Base-by-base conservation (phyloP, 768 basidiomycete species). In the Suillus tomentosus region DNA sequence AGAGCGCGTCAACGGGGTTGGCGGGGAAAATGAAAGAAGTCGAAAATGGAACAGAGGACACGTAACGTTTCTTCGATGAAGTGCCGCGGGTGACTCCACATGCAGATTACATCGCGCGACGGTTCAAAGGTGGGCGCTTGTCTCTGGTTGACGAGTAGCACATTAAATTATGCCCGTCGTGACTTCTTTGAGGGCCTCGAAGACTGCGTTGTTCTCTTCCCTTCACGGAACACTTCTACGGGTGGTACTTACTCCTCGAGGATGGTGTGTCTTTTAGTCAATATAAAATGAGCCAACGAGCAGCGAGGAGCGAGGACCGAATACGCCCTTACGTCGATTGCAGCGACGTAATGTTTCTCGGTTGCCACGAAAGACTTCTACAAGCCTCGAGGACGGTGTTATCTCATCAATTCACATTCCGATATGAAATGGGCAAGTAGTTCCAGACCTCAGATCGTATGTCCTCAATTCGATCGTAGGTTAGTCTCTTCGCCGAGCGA, bases 1-100 rank as follows among this genome's bases (percentile, higher is more conserved):
- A 39, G 14, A 22, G 37, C 14, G 14, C n/a, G 22, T 24, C 10
- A 19, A 40, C 15, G 24, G 17, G 22, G 24, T 42, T 42, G 57
- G 17, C 40, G 17, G 57, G 39, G 40, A 14, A 58, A 58, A 42
- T 58, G 27, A 31, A 58, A 58, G 39, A 58, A 39, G 57, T 57
- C 24, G 15, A 40, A 40, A n/a, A 13, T 10, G 10, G 36, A n/a
- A 55, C 34, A 40, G 7, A 19, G 17, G 39, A 2, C 14, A 40
- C 37, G 17, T 27, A 31, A 27, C 9, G 10, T 40, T 40, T 42
- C 39, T 19, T 42, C 17, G 5, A 19, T 19, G 17, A 42, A 19
- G 17, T 8, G 5, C 36, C 36, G 36, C 36, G 36, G 36, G n/a
- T 19, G 11, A 5, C 14, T 42, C 40, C 19, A 19, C 24, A 58